phyloP scores from a whole-genome alignment of 768 basidiomycete genomes.

The Panaeolus cyanescens region DNA sequence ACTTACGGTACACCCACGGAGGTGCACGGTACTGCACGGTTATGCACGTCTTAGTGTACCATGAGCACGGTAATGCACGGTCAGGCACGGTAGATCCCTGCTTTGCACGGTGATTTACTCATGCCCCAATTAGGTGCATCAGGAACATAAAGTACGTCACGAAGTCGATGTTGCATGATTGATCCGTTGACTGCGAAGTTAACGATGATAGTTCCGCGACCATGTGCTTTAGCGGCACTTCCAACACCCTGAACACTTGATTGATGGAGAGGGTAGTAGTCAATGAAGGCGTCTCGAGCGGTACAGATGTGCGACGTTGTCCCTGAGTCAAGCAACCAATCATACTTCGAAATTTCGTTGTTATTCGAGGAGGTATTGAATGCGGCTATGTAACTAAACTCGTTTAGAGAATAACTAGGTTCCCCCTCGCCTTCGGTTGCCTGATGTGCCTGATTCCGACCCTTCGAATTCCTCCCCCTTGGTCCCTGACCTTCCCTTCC shows the following conservation, averaged over 20 bases:
- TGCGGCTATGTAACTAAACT: slow-evolving; percentile 12
- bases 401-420: slow-evolving; percentile 12
- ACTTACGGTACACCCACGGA: too few relatives aligned
- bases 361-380: slow-evolving; percentile 9
- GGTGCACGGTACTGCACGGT: too few relatives aligned
- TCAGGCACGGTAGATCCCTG: too few relatives aligned
- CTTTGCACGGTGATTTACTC: too few relatives aligned
- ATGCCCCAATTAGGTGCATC: too few relatives aligned
- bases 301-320: slow-evolving; percentile 22
- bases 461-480: slow-evolving; percentile 15
- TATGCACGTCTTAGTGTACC: too few relatives aligned
- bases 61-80: too few relatives aligned
- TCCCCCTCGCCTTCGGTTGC: slow-evolving; percentile 5
- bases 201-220: slow-evolving; percentile 19
- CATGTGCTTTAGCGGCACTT: slow-evolving; percentile 8
- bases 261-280: slow-evolving; percentile 10
- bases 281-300: slow-evolving; percentile 12
- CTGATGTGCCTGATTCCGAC: slow-evolving; percentile 14
- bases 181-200: slow-evolving; percentile 18
- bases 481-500: slow-evolving; percentile 35
- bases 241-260: slow-evolving; percentile 14
- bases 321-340: slow-evolving; percentile 23
- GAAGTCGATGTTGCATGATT: slow-evolving; percentile 14
- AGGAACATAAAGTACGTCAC: slow-evolving; percentile 21
- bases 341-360: slow-evolving; percentile 11